Conservation (phyloP, 2,329 filamentous ascomycete species). For the Nectriaceae sp. region DNA sequence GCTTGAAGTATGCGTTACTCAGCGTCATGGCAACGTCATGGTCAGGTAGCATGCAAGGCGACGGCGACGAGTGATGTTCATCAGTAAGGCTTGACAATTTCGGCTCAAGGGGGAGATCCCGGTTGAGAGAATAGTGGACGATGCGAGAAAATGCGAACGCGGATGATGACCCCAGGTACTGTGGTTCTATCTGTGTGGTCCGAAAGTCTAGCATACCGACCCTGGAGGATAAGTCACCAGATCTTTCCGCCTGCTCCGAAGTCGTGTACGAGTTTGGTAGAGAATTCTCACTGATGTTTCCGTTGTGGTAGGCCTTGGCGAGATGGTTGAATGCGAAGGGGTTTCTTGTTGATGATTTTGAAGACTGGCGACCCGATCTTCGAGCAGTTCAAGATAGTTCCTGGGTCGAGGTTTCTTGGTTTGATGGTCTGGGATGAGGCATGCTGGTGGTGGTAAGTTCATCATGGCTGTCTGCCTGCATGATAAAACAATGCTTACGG, state of each 20-base stretch:
- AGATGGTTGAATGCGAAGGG: not conserved
- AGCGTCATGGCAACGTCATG: not conserved
- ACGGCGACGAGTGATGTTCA: not conserved
- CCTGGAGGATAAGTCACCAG: conserved; percentile 14
- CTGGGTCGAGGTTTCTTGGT: conserved; percentile 29
- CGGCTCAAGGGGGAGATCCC: not conserved
- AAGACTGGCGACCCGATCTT: conserved; percentile 27
- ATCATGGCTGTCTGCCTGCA: not conserved
- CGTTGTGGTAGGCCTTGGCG: not conserved
- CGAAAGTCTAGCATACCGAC: conserved; percentile 21
- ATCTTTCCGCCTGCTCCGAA: not conserved
- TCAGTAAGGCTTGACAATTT: not conserved
- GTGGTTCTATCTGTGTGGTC: conserved; percentile 18
- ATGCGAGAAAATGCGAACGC: conserved; percentile 29
- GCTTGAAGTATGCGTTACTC: conserved; percentile 9
- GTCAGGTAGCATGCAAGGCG: conserved; percentile 2
- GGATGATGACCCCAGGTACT: conserved; percentile 31
- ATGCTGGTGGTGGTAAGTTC: conserved; percentile 9
- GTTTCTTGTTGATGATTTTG: conserved; percentile 8
- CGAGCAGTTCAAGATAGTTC: conserved; percentile 32
- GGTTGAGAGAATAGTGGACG: conserved; percentile 9
- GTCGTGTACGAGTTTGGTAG: not conserved
- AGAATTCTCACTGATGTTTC: not conserved
- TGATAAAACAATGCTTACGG: not conserved
- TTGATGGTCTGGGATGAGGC: conserved; percentile 28